Conservation (phyloP, 768 basidiomycete genomes). For the Amanita rimosa region DNA sequence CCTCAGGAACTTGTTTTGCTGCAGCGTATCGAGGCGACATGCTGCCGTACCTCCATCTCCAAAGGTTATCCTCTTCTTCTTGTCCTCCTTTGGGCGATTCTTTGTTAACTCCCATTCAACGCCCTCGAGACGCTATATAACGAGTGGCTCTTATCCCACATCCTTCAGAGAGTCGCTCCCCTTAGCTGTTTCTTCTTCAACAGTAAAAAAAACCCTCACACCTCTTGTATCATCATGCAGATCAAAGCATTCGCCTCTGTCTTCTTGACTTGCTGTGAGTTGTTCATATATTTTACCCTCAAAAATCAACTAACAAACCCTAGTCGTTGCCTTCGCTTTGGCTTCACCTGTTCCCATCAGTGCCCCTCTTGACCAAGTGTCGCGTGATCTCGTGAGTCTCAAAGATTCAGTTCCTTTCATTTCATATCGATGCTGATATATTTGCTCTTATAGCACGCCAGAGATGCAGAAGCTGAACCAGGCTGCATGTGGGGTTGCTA, state of each 20-base stretch:
- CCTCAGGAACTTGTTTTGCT: background rate
- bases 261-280: conserved; percentile 18
- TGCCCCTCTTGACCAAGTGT: conserved; percentile 13
- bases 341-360: conserved; percentile 19
- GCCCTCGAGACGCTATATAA: conserved; percentile 1
- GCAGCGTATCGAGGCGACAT: background rate
- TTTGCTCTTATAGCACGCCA: conserved; percentile 9
- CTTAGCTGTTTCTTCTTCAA: background rate
- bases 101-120: conserved; percentile 10
- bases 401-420: background rate
- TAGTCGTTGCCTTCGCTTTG: conserved; percentile 13
- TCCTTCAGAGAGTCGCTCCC: background rate
- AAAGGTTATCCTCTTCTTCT: conserved; percentile 13
- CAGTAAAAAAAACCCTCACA: conserved; percentile 1
- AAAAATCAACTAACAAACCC: background rate
- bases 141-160: too few relatives aligned
- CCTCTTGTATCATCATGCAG: conserved; percentile 15
- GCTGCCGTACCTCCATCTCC: conserved; percentile 5
- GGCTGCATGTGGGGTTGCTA: conserved; percentile 10
- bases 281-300: background rate
- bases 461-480: conserved; percentile 13
- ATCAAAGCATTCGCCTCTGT: conserved; percentile 15
- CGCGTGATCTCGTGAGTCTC: conserved; percentile 10
- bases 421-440: background rate
- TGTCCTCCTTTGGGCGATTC: conserved; percentile 12